A percentile compares a stretch with the other conserved stretches of the same genome.
Conservation (phyloP, 352 stramenopile genomes). For the Phytopythium montanum region DNA sequence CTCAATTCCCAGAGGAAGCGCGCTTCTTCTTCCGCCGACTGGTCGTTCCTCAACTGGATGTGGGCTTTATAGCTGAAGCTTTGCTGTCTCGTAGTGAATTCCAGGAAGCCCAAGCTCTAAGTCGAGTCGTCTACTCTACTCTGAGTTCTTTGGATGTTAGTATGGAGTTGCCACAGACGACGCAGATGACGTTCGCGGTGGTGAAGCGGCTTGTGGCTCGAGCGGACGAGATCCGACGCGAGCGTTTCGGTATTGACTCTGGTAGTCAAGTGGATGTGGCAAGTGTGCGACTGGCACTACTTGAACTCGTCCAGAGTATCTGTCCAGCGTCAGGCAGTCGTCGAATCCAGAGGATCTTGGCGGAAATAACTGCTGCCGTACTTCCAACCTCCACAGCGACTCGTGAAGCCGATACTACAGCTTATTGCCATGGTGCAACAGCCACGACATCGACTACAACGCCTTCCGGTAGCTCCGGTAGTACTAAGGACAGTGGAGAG, state of each 20-base stretch:
- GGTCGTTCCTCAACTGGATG: constrained; percentile 27
- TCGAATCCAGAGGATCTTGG: background rate
- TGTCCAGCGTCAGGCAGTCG: background rate
- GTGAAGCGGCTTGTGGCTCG: background rate
- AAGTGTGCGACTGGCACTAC: background rate
- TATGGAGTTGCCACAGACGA: background rate
- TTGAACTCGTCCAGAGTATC: background rate
- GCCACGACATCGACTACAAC: background rate
- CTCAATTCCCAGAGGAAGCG: constrained; percentile 17
- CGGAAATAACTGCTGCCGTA: background rate
- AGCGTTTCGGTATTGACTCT: background rate
- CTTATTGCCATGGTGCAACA: background rate
- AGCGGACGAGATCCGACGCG: background rate
- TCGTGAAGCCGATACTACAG: background rate
- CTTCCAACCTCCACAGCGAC: background rate
- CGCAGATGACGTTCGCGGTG: background rate
- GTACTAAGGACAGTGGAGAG: background rate
- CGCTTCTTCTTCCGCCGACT: constrained; percentile 43
- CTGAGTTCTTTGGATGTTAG: constrained; percentile 10
- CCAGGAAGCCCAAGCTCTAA: constrained; percentile 21
- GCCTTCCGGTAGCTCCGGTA: background rate
- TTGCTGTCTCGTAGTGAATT: constrained; percentile 34
- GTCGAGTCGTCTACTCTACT: constrained; percentile 30
- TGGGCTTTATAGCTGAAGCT: constrained; percentile 40
- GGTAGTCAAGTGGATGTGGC: background rate